A percentile compares a stretch with the other conserved stretches of the same genome.
These are phyloP conservation scores for Pythium scleroteichum DNA, from an alignment of 352 stramenopile species.

Conservation along the genomic window DNA sequence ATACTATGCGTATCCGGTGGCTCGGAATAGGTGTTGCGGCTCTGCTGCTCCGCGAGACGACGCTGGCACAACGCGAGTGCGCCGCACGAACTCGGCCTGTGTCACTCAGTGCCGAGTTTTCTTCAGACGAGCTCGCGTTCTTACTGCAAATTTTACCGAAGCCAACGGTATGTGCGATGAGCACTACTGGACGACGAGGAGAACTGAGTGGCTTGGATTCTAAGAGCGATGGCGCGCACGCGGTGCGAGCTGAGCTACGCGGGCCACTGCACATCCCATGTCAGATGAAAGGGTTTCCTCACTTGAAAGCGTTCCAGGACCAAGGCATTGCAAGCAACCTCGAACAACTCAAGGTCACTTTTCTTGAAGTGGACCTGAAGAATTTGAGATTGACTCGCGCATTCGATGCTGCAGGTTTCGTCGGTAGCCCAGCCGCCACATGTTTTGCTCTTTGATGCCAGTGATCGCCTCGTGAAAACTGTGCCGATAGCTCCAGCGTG, in stretches of 20 bases:
- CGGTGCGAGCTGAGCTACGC: slow-evolving; percentile 35
- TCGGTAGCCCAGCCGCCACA: slow-evolving; percentile 45
- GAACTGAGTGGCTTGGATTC: too few species aligned
- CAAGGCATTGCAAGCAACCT: slow-evolving; percentile 8
- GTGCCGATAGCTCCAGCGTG: slow-evolving; percentile 38
- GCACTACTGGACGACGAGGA: too few species aligned
- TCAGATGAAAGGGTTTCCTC: slow-evolving; percentile 37
- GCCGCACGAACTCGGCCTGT: neutral
- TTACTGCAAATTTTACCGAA: slow-evolving; percentile 23
- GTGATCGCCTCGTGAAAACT: slow-evolving; percentile 31
- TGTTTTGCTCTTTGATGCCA: slow-evolving; percentile 41
- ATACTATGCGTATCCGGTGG: too few species aligned
- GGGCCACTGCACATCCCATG: slow-evolving; percentile 45
- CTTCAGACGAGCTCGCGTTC: slow-evolving; percentile 21
- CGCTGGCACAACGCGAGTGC: slow-evolving; percentile 1
- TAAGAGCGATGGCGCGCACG: slow-evolving; percentile 4
- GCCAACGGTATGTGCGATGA: slow-evolving; percentile 9
- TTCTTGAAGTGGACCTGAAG: neutral
- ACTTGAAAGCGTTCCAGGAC: slow-evolving; percentile 33
- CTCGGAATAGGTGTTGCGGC: neutral
- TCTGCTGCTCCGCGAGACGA: neutral
- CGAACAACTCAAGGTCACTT: slow-evolving; percentile 5
- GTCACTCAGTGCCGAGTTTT: slow-evolving; percentile 17
- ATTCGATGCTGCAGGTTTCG: slow-evolving; percentile 29
- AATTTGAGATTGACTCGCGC: neutral